Evolutionary conservation across 306 rosid species (phyloP).

Genomic region (Parietaria judaica): DNA sequence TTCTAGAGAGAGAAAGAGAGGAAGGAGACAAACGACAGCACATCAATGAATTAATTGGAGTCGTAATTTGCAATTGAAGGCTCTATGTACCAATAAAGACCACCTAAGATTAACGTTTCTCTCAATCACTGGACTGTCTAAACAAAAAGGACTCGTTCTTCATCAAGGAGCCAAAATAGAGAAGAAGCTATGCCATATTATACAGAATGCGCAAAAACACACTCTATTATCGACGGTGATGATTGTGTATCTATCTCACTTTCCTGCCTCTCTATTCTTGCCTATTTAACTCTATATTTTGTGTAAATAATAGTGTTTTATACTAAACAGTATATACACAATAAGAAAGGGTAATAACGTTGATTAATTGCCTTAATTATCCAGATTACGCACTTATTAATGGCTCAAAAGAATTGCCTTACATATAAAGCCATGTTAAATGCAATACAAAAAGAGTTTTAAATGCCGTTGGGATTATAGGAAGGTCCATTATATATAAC

Average conservation of each 20-base stretch:
- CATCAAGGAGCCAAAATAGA: slow-evolving; percentile 7
- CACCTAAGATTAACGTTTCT: neutral
- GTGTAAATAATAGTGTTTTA: slow-evolving; percentile 8
- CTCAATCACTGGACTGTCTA: neutral
- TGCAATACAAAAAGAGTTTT: slow-evolving; percentile 6
- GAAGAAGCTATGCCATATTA: neutral
- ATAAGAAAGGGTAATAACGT: neutral
- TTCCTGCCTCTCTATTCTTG: slow-evolving; percentile 8
- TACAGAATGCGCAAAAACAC: neutral
- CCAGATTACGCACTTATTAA: slow-evolving; percentile 14
- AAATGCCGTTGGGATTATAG: slow-evolving; percentile 7
- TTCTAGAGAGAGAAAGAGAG: neutral
- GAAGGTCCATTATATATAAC: slow-evolving; percentile 4
- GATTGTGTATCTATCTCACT: neutral
- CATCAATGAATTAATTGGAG: neutral
- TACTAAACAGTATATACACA: slow-evolving; percentile 6
- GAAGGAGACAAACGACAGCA: neutral
- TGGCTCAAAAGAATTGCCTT: slow-evolving; percentile 9
- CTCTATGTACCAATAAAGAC: neutral
- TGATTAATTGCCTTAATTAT: slow-evolving; percentile 8
- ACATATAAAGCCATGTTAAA: neutral
- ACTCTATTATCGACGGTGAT: neutral
- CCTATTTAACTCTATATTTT: slow-evolving; percentile 4
- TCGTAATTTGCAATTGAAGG: slow-evolving; percentile 4
- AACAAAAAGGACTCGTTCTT: slow-evolving; percentile 12